Percentiles rank a stretch among this genome's conserved stretches.
These are phyloP conservation scores for Pisolithus thermaeus DNA, from an alignment of 1,284 basidiomycete genomes.

Conservation along the genomic window DNA sequence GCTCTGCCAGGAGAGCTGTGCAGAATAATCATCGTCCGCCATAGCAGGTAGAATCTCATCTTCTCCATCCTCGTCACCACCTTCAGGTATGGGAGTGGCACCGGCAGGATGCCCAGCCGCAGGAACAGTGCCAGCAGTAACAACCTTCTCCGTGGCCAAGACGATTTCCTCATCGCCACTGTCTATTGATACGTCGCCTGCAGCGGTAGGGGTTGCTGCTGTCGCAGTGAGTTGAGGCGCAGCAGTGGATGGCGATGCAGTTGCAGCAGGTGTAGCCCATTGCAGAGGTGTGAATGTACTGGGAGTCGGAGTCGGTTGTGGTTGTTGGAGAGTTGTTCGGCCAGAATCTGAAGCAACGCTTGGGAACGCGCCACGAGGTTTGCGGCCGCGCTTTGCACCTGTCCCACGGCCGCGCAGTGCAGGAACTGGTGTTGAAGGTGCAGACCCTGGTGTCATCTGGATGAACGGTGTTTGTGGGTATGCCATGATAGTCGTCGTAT, in stretches of 20 bases:
- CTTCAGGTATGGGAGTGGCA: slow-evolving; percentile 13
- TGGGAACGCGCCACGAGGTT: slow-evolving; percentile 41
- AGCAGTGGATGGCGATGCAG: slow-evolving; percentile 17
- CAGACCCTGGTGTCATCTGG: slow-evolving; percentile 20
- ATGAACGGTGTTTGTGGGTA: slow-evolving; percentile 23
- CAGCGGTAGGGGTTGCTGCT: background rate
- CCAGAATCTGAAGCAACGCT: slow-evolving; percentile 21
- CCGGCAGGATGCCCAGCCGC: background rate
- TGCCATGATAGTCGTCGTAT: slow-evolving; percentile 7
- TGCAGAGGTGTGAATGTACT: slow-evolving; percentile 34
- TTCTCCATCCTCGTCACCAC: slow-evolving; percentile 45
- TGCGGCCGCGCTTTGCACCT: slow-evolving; percentile 54
- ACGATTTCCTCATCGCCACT: slow-evolving; percentile 12
- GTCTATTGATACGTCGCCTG: slow-evolving; percentile 6
- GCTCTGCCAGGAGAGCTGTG: slow-evolving; percentile 72
- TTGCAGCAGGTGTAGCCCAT: slow-evolving; percentile 30
- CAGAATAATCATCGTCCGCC: slow-evolving; percentile 81
- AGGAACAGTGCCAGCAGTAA: background rate
- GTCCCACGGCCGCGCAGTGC: slow-evolving; percentile 35
- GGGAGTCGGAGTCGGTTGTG: background rate
- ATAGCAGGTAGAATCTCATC: slow-evolving; percentile 73
- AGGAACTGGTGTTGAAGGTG: slow-evolving; percentile 25
- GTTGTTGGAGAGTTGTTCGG: slow-evolving; percentile 6
- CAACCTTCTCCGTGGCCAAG: slow-evolving; percentile 8
- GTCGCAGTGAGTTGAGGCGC: slow-evolving; percentile 7